phyloP scores from a whole-genome alignment of 2,329 filamentous ascomycete genomes.

The Epichloe brachyelytri region DNA sequence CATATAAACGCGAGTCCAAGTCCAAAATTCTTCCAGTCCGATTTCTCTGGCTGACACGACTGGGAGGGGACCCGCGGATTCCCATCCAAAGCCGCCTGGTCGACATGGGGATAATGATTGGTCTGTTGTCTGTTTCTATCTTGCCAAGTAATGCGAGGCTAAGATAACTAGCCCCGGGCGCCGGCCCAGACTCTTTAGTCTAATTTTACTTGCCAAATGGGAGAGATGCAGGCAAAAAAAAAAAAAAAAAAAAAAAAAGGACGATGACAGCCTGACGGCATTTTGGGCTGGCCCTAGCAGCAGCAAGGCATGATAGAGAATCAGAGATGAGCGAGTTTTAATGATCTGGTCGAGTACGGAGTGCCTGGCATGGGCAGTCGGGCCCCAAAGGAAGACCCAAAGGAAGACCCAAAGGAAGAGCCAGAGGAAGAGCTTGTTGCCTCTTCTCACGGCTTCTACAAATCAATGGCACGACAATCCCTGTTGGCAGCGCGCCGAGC shows the following conservation, averaged over 20 bases:
- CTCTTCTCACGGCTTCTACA: not conserved
- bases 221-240: no score
- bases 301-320: not conserved
- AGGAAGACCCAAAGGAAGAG: not conserved
- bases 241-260: no score
- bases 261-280: no score
- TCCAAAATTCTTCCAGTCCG: no score
- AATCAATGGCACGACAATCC: not conserved
- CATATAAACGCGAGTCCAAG: no score
- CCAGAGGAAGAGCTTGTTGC: not conserved
- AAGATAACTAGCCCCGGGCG: not conserved
- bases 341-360: not conserved
- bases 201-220: not conserved
- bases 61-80: not conserved
- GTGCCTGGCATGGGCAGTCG: not conserved
- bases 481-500: no score
- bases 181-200: not conserved
- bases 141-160: not conserved
- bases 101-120: not conserved
- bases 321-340: no score
- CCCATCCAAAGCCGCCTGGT: not conserved
- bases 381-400: not conserved
- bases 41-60: no score
- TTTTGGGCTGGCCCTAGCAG: no score
- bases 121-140: not conserved